phyloP scores from a whole-genome alignment of 345 rosid species.

The Lepidium sativum region DNA sequence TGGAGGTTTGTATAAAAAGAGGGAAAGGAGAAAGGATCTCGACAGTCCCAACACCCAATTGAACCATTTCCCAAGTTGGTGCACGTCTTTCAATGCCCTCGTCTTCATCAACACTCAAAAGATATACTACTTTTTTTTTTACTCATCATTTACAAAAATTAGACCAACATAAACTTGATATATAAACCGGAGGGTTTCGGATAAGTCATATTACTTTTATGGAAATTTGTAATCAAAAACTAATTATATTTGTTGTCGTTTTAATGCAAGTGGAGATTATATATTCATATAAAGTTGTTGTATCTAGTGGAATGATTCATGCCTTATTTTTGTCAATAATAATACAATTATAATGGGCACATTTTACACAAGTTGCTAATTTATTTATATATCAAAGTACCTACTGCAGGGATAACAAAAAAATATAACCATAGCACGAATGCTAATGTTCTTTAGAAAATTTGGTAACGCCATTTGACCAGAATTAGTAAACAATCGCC shows the following conservation, averaged over 20 bases:
- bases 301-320: slow-evolving; percentile 5
- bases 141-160: too few species aligned
- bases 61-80: slow-evolving; percentile 24
- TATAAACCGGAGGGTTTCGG: background rate
- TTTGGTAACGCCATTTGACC: too few species aligned
- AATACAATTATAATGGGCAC: background rate
- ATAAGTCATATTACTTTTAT: background rate
- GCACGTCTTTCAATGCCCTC: slow-evolving; percentile 17
- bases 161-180: background rate
- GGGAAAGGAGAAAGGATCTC: background rate
- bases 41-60: slow-evolving; percentile 4
- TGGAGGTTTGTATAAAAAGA: background rate
- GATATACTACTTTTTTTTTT: too few species aligned
- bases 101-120: slow-evolving; percentile 5
- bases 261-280: background rate
- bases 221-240: background rate
- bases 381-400: background rate
- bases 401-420: too few species aligned
- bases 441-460: background rate
- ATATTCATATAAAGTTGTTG: background rate
- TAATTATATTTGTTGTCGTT: background rate
- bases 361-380: background rate
- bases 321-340: background rate
- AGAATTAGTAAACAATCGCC: too few species aligned
- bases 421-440: background rate